These are phyloP conservation scores for Coccomyxa sp. DNA, from an alignment of 139 green algal genomes.

Conservation along the genomic window DNA sequence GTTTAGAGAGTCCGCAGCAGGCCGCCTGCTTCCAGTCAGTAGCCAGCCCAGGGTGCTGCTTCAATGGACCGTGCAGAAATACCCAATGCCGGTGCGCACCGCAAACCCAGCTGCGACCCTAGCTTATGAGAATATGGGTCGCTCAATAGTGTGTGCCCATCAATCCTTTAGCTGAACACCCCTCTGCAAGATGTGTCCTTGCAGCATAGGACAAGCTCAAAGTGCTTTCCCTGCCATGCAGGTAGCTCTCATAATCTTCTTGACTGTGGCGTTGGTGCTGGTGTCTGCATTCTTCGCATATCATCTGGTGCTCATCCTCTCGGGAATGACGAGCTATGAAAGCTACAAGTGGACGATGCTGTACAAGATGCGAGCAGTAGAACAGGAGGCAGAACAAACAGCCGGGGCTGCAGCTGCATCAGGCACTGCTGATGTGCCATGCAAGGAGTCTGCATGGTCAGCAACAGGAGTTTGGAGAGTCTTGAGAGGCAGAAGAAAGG, in stretches of 20 bases:
- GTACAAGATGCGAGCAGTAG: background rate
- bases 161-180: too few species aligned
- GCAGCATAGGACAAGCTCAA: too few species aligned
- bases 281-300: conserved; percentile 16
- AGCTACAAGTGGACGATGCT: background rate
- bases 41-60: background rate
- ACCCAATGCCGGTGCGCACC: background rate
- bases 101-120: too few species aligned
- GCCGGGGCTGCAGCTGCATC: background rate
- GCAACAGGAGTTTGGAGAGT: too few species aligned
- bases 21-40: background rate
- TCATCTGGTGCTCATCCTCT: conserved; percentile 8
- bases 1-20: background rate
- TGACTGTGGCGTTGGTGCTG: background rate
- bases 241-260: background rate
- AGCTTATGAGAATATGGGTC: too few species aligned
- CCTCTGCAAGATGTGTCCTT: too few species aligned
- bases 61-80: background rate
- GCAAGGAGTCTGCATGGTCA: too few species aligned
- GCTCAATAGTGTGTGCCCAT: too few species aligned
- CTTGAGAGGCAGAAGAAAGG: too few species aligned
- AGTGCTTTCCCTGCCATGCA: too few species aligned
- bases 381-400: background rate
- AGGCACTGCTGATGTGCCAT: background rate
- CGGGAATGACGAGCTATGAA: conserved; percentile 13